Percentiles rank a stretch among this genome's conserved stretches.
Conservation (phyloP, 805 yeast species). For the Schwanniomyces polymorphus region DNA sequence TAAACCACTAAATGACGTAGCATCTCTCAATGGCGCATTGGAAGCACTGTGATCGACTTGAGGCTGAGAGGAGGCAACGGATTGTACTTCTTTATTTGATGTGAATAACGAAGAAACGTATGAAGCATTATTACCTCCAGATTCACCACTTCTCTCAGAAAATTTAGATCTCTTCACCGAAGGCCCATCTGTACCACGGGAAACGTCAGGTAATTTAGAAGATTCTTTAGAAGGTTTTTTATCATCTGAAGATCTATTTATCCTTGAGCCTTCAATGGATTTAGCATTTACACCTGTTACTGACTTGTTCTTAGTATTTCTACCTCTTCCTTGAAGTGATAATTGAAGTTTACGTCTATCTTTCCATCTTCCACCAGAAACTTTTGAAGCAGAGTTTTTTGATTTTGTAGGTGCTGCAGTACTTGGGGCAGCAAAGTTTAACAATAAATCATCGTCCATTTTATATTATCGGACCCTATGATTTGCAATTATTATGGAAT, state of each 20-base stretch:
- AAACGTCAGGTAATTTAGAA: background rate
- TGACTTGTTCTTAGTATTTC: constrained; percentile 17
- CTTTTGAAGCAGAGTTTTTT: constrained; percentile 28
- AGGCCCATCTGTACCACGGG: constrained; percentile 9
- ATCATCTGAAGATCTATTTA: background rate
- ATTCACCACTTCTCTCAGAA: constrained; percentile 50
- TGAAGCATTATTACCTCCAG: constrained; percentile 58
- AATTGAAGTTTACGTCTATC: constrained; percentile 68
- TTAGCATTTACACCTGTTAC: constrained; percentile 34
- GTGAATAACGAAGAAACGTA: constrained; percentile 83
- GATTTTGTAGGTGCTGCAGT: constrained; percentile 19
- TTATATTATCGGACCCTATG: background rate
- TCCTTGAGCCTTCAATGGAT: constrained; percentile 10
- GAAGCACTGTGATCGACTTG: constrained; percentile 53
- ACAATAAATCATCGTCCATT: constrained; percentile 62
- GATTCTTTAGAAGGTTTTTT: constrained; percentile 1
- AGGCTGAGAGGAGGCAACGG: constrained; percentile 55
- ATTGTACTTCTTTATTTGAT: constrained; percentile 41
- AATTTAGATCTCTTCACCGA: constrained; percentile 38
- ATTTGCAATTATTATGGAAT: background rate
- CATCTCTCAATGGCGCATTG: constrained; percentile 80
- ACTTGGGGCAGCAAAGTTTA: constrained; percentile 63
- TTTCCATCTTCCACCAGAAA: constrained; percentile 79
- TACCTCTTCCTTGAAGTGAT: constrained; percentile 46
- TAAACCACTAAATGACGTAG: constrained; percentile 68